Evolutionary conservation across 1,139 yeast species (phyloP).

Genomic region (Diutina scorzettiae): DNA sequence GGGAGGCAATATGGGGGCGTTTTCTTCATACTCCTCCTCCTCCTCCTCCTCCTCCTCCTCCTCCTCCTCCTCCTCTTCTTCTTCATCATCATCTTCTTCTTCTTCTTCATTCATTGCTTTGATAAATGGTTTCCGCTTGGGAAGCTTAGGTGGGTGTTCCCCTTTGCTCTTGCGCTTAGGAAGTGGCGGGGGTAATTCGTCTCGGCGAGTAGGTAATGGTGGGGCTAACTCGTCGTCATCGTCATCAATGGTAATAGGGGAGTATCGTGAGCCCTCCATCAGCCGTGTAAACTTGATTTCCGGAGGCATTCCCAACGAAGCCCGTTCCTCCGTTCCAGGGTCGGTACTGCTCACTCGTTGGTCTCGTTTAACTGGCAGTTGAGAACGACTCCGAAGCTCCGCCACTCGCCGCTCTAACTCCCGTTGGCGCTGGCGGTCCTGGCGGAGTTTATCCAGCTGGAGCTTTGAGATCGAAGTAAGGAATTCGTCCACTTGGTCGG

Average conservation of each 20-base stretch:
- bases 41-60: too few species aligned
- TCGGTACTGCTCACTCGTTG: not conserved
- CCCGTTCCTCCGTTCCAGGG: not conserved
- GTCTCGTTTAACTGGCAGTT: conserved; percentile 1
- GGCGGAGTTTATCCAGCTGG: not conserved
- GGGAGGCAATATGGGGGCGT: not conserved
- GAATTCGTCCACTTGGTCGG: conserved; percentile 2
- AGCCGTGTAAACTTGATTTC: not conserved
- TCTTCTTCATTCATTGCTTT: not conserved
- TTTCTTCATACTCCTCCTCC: not conserved
- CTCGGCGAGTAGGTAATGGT: not conserved
- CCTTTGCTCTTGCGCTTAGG: not conserved
- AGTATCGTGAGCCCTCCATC: too few species aligned
- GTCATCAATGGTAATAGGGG: not conserved
- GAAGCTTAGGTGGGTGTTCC: not conserved
- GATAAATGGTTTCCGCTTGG: not conserved
- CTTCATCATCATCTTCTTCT: not conserved
- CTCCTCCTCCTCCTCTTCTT: too few species aligned
- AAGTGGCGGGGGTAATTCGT: not conserved
- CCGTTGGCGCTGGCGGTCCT: conserved; percentile 5
- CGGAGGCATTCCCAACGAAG: not conserved
- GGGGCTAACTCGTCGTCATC: not conserved
- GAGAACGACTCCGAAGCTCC: conserved; percentile 4
- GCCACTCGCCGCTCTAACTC: not conserved
- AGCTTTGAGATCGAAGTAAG: not conserved